Evolutionary conservation across 1,284 basidiomycete genomes (phyloP), one percentile per base, ranked within the genome.

Genomic region (Cutaneotrichosporon sp.): DNA sequence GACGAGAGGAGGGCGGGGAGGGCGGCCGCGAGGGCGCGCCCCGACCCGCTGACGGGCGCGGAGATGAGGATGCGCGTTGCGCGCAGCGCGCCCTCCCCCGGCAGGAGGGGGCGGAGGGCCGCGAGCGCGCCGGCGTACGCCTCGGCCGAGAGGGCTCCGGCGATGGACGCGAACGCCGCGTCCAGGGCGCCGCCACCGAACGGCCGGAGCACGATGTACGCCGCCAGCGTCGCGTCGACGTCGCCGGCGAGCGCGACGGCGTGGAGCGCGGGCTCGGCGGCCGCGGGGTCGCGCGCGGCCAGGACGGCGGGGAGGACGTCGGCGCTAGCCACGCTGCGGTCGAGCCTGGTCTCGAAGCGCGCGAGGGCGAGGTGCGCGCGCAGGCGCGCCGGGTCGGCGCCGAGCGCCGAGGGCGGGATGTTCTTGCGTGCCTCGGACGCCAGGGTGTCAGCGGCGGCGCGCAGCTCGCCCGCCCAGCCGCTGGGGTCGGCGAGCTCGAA

Each of bases 31-130:
- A 67, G 49, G 0, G 31, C 60, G 4, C 45, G 36, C 3, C 66
- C 66, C 29, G 58, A 54, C 36, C 66, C 66, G 55, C 59, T 51
- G 2, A 67, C 62, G 1, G 62, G 59, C 3, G 60, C 57, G 0
- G 55, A 50, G 42, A 67, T 27, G 22, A 67, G 62, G 34, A 64
- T 50, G 20, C 46, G 34, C 2, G 45, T 36, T 4, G 60, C 66
- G 14, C 49, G 42, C 18, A 67, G 63, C 27, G 62, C 62, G 9
- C 22, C 45, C 11, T 14, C 34, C 33, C 2, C 16, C 4, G 27
- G 4, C 31, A 47, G 6, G 38, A 63, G 52, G 11, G 54, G 42
- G 8, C 59, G n/a, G 18, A 57, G 29, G 16, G 59, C 42, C 14
- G 20, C 1, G 13, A 62, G 50, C 2, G 25, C 27, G 4, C 25